Evolutionary conservation across 768 basidiomycete genomes (phyloP), one percentile per base, ranked within the genome.

Genomic region (Lepiota venenata): DNA sequence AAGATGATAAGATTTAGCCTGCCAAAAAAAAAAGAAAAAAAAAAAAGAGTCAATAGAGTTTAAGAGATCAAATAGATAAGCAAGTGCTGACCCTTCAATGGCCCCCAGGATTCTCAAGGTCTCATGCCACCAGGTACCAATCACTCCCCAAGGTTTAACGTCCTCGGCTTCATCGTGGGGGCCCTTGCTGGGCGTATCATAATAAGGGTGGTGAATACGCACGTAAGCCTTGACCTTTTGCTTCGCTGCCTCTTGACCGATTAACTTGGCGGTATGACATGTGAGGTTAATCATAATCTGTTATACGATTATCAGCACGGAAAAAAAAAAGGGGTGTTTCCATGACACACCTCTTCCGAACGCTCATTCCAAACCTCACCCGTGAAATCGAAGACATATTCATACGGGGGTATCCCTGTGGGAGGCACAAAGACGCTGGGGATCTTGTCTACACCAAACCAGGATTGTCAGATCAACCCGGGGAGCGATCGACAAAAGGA

Each of bases 61-160:
- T 18, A 64, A 32, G 25, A 20, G 35, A 57, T 45, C 43, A 37
- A 39, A 16, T 47, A 18, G 29, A 56, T 11, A 47, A 45, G 45
- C 49, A 55, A 43, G 11, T 18, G 70, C 78, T 51, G 62, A 91
- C 91, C 82, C 80, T 57, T 83, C 74, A 52, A 93, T 89, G 4
- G 84, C 82, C 18, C 85, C 88, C 56, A 93, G 66, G 65, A 81
- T 81, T 32, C 91, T 80, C 21, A 89, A 72, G 1, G 88, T 83
- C 72, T 93, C 92, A 60, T 94, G 92, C 89, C 91, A 93, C 92
- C 92, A 94, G 15, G 74, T 82, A 15, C 92, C 91, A 56, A 84
- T 69, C 5, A 82, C 78, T 42, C 84, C 85, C 16, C 74, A 69
- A 10, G 92, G 91, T 63, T 88, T 87, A 45, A 84, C 69, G 53